Conservation (phyloP, 2,329 filamentous ascomycete species). For the Fusarium sp. region DNA sequence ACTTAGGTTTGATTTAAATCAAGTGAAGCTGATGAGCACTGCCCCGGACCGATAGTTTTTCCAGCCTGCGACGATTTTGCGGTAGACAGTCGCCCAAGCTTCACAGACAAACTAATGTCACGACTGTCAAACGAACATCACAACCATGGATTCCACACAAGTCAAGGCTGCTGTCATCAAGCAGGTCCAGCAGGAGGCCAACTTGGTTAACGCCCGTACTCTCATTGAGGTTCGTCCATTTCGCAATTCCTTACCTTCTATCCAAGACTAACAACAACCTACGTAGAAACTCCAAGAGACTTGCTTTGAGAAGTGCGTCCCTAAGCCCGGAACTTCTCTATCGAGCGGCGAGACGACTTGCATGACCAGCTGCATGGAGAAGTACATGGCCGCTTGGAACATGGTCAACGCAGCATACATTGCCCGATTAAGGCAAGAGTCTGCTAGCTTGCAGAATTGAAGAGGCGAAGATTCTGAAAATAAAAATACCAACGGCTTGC, state of each 20-base stretch:
- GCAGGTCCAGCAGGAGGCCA: conserved; percentile 70
- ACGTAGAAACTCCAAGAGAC: conserved; percentile 79
- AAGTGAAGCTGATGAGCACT: conserved; percentile 13
- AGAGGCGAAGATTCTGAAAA: not conserved
- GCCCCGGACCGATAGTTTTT: conserved; percentile 23
- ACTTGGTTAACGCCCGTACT: conserved; percentile 72
- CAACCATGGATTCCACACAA: conserved; percentile 64
- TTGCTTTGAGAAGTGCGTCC: conserved; percentile 81
- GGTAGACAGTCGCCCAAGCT: conserved; percentile 22
- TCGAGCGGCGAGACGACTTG: conserved; percentile 74
- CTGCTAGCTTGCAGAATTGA: conserved; percentile 23
- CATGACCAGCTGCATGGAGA: conserved; percentile 81
- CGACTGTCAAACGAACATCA: conserved; percentile 29
- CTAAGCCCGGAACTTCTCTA: conserved; percentile 72
- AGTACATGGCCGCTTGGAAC: conserved; percentile 85
- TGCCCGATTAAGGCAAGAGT: conserved; percentile 67
- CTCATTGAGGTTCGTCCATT: conserved; percentile 69
- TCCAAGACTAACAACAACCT: conserved; percentile 1
- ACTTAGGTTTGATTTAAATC: no score
- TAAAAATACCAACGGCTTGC: conserved; percentile 9
- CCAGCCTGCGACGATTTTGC: conserved; percentile 8
- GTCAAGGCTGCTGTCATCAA: conserved; percentile 70
- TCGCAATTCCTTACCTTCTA: conserved; percentile 2
- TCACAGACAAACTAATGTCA: conserved; percentile 20
- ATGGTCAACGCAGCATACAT: conserved; percentile 74